Evolutionary conservation across 805 yeast species (phyloP), one percentile per base, ranked within the genome.

Genomic region (Starmerella roubikii): DNA sequence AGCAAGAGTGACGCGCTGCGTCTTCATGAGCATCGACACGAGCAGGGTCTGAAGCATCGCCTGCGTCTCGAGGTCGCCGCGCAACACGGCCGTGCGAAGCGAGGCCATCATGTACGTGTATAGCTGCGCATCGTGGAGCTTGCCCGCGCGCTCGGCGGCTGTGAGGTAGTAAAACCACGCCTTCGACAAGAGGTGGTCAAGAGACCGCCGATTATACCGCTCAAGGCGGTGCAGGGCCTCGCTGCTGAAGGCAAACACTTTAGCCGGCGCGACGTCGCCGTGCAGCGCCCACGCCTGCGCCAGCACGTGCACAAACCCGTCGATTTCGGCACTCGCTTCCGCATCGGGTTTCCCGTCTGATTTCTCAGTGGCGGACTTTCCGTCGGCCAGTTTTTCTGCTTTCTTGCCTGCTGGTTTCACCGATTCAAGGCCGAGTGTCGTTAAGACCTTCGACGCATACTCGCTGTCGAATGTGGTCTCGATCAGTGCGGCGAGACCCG

Each of bases 21-120:
- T 64, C 35, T 75, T 61, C 48, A 86, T 64, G 55, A 80, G 86
- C 56, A 76, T 76, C 61, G 97, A 78, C 55, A 91, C 66, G 46
- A 88, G 68, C 48, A 85, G 66, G n/a, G 94, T 84, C 40, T 84
- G 78, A 39, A 86, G 66, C 48, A 83, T 74, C 4, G 94, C 95
- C 42, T 80, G 80, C 0, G 95, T 84, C 61, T 91, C 98, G 41
- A 71, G 70, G 57, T 91, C 96, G 55, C 88, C 95, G 52, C 94
- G 78, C 49, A 91, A 69, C 16, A 94, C 76, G 3, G 96, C 85
- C 4, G 91, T 78, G 61, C 95, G 76, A 52, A 91, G 67, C 10
- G 80, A 83, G 18, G 68, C 62, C 58, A 84, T 71, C 56, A 88
- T 67, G 30, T 69, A 74, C 6, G 83, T 71, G 56, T 93, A 73